phyloP scores from a whole-genome alignment of 805 yeast species.

The Clavispora santaluciae region DNA sequence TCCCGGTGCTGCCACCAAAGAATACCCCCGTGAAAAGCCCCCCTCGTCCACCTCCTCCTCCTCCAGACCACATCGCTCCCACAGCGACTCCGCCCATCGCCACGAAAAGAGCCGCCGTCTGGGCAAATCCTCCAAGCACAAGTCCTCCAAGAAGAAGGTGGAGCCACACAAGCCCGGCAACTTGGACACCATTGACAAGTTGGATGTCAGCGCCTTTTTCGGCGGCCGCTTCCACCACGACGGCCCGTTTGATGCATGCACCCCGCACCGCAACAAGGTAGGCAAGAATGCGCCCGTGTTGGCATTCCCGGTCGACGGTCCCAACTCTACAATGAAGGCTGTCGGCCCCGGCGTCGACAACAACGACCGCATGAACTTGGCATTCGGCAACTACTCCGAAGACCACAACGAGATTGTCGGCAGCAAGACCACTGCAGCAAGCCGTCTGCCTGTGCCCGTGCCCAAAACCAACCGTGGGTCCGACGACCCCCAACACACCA shows the following conservation, averaged over 20 bases:
- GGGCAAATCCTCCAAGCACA: constrained; percentile 20
- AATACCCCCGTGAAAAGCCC: constrained; percentile 53
- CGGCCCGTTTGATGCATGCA: constrained; percentile 98
- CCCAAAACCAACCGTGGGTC: constrained; percentile 16
- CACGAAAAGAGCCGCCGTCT: constrained; percentile 12
- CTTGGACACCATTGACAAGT: constrained; percentile 88
- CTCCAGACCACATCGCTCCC: constrained; percentile 17
- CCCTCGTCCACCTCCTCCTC: constrained; percentile 15
- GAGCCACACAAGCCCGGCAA: constrained; percentile 57
- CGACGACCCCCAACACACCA: constrained; percentile 18
- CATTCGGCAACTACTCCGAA: constrained; percentile 60
- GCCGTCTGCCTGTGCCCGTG: constrained; percentile 2
- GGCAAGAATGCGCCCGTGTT: constrained; percentile 78
- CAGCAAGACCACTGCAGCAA: constrained; percentile 1
- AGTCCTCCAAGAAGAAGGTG: constrained; percentile 39
- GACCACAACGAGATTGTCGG: constrained; percentile 44
- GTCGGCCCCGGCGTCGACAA: constrained; percentile 46
- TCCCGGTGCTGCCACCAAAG: constrained; percentile 33
- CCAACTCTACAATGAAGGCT: constrained; percentile 80
- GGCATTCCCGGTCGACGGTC: constrained; percentile 96
- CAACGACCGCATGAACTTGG: constrained; percentile 58
- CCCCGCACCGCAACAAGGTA: constrained; percentile 88
- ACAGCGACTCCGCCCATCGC: constrained; percentile 14
- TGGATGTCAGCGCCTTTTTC: constrained; percentile 92
- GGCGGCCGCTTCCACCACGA: constrained; percentile 97